Conservation (phyloP, 2,329 filamentous ascomycete species). For the Chaetoscypha palmicola region DNA sequence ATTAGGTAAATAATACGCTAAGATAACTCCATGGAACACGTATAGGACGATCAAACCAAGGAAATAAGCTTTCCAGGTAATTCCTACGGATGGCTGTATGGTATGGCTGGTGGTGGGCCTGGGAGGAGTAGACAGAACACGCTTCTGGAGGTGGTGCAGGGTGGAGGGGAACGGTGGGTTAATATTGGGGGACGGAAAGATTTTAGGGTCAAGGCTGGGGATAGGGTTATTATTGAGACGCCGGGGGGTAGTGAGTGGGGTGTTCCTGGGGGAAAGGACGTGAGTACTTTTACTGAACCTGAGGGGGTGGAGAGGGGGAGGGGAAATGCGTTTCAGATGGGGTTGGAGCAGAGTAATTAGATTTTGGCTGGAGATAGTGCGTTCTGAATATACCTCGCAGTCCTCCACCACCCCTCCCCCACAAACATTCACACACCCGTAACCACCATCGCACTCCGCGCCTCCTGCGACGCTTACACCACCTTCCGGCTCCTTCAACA, state of each 20-base stretch:
- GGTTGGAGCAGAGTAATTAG: neutral
- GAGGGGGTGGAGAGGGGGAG: neutral
- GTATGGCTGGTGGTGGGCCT: slow-evolving; percentile 70
- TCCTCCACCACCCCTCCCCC: slow-evolving; percentile 8
- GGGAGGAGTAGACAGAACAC: slow-evolving; percentile 38
- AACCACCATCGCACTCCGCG: slow-evolving; percentile 10
- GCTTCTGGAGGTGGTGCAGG: slow-evolving; percentile 30
- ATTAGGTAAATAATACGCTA: no score
- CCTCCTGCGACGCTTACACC: slow-evolving; percentile 12
- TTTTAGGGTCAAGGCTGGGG: slow-evolving; percentile 66
- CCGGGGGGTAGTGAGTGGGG: slow-evolving; percentile 79
- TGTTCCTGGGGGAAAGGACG: neutral
- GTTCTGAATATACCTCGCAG: no score
- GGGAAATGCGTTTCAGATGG: neutral
- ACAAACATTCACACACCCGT: slow-evolving; percentile 8
- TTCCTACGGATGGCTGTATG: no score
- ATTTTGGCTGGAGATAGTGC: no score
- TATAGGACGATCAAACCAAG: no score
- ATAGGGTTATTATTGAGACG: slow-evolving; percentile 70
- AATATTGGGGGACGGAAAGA: slow-evolving; percentile 77
- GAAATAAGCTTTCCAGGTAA: no score
- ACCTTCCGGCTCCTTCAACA: slow-evolving; percentile 14
- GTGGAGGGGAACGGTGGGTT: slow-evolving; percentile 54
- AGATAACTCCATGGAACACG: no score
- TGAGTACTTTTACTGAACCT: neutral